Evolutionary conservation across 164 flowering plant species (phyloP).

Genomic region (Vitis cinerea): DNA sequence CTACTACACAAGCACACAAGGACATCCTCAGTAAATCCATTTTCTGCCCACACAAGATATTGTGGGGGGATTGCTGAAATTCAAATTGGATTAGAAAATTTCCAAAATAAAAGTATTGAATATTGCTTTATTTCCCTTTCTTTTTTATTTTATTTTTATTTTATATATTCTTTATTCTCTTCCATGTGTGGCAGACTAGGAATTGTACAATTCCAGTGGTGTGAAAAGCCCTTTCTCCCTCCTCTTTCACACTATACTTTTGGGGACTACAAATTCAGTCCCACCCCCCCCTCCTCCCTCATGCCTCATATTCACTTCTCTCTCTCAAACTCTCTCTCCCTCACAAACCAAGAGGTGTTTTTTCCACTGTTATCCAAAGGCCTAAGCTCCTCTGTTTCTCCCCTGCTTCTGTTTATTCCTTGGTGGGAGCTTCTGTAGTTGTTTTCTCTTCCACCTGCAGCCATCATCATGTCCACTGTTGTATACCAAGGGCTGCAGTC

Average conservation of each 20-base stretch:
- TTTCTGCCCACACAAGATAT: background rate
- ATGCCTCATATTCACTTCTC: slow-evolving; percentile 7
- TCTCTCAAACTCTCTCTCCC: slow-evolving; percentile 11
- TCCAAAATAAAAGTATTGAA: background rate
- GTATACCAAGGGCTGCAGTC: slow-evolving; percentile 51
- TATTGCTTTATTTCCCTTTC: background rate
- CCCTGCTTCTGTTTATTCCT: slow-evolving; percentile 2
- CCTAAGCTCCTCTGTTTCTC: slow-evolving; percentile 13
- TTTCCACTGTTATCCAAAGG: background rate
- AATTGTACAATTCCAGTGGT: slow-evolving; percentile 45
- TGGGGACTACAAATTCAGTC: slow-evolving; percentile 50
- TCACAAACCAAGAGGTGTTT: background rate
- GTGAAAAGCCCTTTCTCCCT: slow-evolving; percentile 26
- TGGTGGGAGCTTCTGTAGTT: background rate
- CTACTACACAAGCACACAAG: slow-evolving; percentile 6
- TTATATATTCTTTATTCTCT: slow-evolving; percentile 6
- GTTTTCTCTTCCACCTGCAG: background rate
- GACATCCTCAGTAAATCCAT: background rate
- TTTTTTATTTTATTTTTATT: slow-evolving; percentile 6
- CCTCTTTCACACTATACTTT: slow-evolving; percentile 27
- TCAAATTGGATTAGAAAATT: background rate
- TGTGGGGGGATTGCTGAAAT: background rate
- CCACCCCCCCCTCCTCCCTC: slow-evolving; percentile 30
- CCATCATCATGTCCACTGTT: slow-evolving; percentile 45
- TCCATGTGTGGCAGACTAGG: slow-evolving; percentile 28